Evolutionary conservation across 805 yeast genomes (phyloP).

Genomic region (Clavispora fructus): DNA sequence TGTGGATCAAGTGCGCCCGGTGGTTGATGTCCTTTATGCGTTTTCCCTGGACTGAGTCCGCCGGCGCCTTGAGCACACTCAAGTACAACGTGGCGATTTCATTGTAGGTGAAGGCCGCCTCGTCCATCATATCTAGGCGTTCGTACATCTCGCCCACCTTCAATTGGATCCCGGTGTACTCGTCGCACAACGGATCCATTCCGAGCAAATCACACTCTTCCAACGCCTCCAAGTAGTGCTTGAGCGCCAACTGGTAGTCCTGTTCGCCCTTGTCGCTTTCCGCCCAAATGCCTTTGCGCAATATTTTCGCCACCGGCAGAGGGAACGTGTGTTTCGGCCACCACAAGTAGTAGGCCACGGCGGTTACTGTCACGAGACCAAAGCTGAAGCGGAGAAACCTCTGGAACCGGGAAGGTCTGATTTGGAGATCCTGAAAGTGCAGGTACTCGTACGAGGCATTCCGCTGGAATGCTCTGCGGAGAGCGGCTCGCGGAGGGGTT

Average conservation of each 20-base stretch:
- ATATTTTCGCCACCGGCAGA: constrained; percentile 57
- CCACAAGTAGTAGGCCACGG: constrained; percentile 36
- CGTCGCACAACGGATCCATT: constrained; percentile 60
- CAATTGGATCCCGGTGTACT: constrained; percentile 86
- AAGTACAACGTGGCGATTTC: constrained; percentile 60
- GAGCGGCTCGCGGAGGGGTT: not conserved
- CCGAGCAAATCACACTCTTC: constrained; percentile 52
- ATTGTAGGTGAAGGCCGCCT: constrained; percentile 62
- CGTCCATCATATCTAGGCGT: constrained; percentile 51
- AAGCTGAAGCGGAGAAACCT: constrained; percentile 7
- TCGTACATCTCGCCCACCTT: constrained; percentile 87
- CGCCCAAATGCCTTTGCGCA: constrained; percentile 78
- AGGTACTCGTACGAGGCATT: constrained; percentile 7
- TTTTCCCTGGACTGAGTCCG: constrained; percentile 22
- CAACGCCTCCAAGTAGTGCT: constrained; percentile 69
- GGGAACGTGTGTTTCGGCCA: constrained; percentile 74
- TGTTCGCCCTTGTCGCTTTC: constrained; percentile 64
- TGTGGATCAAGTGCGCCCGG: constrained; percentile 59
- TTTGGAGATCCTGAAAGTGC: constrained; percentile 10
- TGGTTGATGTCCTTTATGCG: constrained; percentile 19
- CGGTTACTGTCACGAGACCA: constrained; percentile 15
- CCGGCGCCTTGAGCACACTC: constrained; percentile 40
- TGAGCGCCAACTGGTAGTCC: constrained; percentile 64
- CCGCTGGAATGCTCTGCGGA: not conserved
- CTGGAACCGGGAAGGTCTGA: constrained; percentile 11